Percentiles rank a stretch among this genome's conserved stretches.
Evolutionary conservation across 1,284 basidiomycete genomes (phyloP).

Genomic region (Porodaedalea pini): DNA sequence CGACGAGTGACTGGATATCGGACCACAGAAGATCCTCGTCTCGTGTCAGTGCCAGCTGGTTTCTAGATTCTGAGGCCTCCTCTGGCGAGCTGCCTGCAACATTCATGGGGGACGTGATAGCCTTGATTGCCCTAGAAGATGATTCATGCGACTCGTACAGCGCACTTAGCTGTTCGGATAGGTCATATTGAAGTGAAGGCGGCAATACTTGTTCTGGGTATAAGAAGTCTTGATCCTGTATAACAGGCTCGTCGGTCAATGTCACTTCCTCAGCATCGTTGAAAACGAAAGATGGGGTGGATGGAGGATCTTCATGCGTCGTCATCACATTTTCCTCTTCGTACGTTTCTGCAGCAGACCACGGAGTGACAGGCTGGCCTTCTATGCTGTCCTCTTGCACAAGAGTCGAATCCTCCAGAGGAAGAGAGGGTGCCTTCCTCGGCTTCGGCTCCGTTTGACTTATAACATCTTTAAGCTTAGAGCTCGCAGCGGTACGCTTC

Average conservation of each 20-base stretch:
- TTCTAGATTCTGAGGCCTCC: constrained; percentile 53
- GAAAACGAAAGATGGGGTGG: not conserved
- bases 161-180: constrained; percentile 34
- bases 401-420: not conserved
- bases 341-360: constrained; percentile 16
- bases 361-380: constrained; percentile 24
- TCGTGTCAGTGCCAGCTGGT: constrained; percentile 54
- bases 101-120: constrained; percentile 15
- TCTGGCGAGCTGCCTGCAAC: constrained; percentile 22
- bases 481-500: constrained; percentile 26
- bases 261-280: not conserved
- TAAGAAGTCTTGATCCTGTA: constrained; percentile 1
- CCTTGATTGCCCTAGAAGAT: constrained; percentile 23
- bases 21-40: constrained; percentile 68
- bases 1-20: constrained; percentile 30
- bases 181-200: not conserved
- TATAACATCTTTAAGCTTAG: not conserved
- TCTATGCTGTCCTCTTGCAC: constrained; percentile 26
- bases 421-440: not conserved
- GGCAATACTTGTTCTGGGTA: not conserved
- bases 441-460: not conserved
- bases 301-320: too few relatives aligned
- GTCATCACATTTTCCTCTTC: not conserved
- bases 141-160: constrained; percentile 51
- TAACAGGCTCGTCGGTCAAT: not conserved